Conservation (phyloP, 106 monocot genomes). For the Posidonia australis region DNA sequence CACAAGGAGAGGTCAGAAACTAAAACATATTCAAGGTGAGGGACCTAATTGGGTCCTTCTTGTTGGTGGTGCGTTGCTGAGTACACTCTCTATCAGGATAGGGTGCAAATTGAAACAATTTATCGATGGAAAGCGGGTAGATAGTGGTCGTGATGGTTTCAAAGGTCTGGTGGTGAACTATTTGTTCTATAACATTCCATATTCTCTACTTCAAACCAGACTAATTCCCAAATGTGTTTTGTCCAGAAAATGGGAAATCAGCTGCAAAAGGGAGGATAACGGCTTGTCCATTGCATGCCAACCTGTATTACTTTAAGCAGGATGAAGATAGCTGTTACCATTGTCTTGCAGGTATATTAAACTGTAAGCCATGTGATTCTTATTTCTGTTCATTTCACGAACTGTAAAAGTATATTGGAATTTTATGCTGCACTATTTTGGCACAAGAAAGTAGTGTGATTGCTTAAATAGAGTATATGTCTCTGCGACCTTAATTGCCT, state of each 20-base stretch:
- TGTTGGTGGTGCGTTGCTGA: constrained; percentile 67
- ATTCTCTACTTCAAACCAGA: not conserved
- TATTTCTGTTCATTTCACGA: not conserved
- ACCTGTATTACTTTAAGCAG: constrained; percentile 32
- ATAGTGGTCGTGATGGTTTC: constrained; percentile 12
- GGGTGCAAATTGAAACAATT: constrained; percentile 61
- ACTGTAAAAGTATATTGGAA: not conserved
- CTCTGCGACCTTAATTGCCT: no score
- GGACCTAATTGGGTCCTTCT: constrained; percentile 82
- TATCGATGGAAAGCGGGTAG: constrained; percentile 33
- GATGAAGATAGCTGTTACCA: constrained; percentile 40
- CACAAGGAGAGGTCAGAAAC: constrained; percentile 27
- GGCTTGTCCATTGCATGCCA: constrained; percentile 36
- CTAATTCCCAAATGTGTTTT: constrained; percentile 7
- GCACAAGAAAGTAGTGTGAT: no score
- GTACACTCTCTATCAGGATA: constrained; percentile 59
- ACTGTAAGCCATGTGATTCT: not conserved
- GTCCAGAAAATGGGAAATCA: constrained; percentile 31
- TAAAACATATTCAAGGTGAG: constrained; percentile 34
- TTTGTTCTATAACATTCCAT: not conserved
- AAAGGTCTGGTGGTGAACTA: constrained; percentile 25
- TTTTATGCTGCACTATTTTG: no score
- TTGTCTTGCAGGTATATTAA: constrained; percentile 35
- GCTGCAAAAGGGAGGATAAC: constrained; percentile 11
- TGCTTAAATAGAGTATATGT: no score